Evolutionary conservation across 2,329 filamentous ascomycete species (phyloP), one percentile per base, ranked within the genome.

Genomic region (Ascochyta lentis): DNA sequence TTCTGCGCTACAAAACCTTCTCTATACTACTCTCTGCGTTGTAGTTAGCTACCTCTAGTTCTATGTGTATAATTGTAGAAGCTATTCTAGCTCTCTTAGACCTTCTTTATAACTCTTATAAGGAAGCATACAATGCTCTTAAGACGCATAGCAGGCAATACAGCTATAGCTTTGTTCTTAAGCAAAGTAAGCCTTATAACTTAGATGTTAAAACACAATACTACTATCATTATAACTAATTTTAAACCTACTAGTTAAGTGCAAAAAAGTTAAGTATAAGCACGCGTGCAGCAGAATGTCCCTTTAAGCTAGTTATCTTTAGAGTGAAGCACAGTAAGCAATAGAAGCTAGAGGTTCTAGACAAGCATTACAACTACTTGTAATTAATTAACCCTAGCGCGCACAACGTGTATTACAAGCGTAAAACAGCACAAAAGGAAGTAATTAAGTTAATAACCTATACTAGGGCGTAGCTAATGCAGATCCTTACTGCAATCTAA

Each of bases 371-470:
- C 26, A 60, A 60, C 43, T 38, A 57, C 39, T 19, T 33, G 16
- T 42, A 29, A 38, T 60, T 46, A n/a, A 54, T 60, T 12, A 54
- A 57, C 41, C 35, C 50, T 27, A 60, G 54, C 39, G 50, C 49
- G 49, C 42, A 57, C 39, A 57, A 60, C 44, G 50, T 60, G 26
- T 60, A 57, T 38, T 43, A 43, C 37, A 60, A 33, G 50, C 50
- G 54, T 41, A 60, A 43, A 41, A 9, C 27, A 31, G 54, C 47
- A 54, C 42, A 60, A 43, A 60, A 60, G 47, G 46, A 54, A 42
- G 53, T 49, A 24, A 57, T 60, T n/a, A 38, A 57, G 44, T 52
- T 31, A 27, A 54, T 54, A 41, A 49, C 54, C 10, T 42, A 60
- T 50, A 42, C 58, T 38, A 50, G 49, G 5, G 47, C 31, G 42